A percentile compares a stretch with the other conserved stretches of the same genome.
Evolutionary conservation across 2,329 filamentous ascomycete species (phyloP).

Genomic region (Phaeosphaeriaceae sp.): DNA sequence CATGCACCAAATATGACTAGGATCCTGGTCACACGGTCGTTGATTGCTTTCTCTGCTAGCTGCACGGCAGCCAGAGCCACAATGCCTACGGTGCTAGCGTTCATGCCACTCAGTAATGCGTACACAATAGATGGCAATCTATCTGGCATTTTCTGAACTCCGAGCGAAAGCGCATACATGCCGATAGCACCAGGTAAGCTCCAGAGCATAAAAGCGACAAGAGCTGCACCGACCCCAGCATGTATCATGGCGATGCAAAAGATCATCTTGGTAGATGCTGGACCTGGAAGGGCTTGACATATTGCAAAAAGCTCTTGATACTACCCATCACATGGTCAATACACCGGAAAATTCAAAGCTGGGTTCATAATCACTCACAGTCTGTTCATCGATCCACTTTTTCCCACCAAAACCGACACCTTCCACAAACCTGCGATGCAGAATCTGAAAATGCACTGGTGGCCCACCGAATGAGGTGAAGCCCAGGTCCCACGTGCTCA

Average conservation of each 20-base stretch:
- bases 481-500: conserved; percentile 63
- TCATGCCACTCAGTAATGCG: conserved; percentile 73
- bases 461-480: conserved; percentile 72
- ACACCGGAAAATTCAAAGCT: neutral
- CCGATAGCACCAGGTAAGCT: conserved; percentile 72
- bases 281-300: conserved; percentile 71
- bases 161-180: conserved; percentile 72
- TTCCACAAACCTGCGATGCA: conserved; percentile 67
- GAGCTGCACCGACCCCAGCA: conserved; percentile 63
- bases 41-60: conserved; percentile 71
- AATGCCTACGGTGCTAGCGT: conserved; percentile 74
- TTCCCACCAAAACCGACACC: conserved; percentile 54
- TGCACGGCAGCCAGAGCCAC: conserved; percentile 73
- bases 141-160: conserved; percentile 65
- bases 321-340: conserved; percentile 44
- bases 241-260: conserved; percentile 72
- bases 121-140: conserved; percentile 68
- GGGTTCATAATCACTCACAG: conserved; percentile 51
- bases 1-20: conserved; percentile 68
- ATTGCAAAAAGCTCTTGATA: conserved; percentile 76
- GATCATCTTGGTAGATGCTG: conserved; percentile 73
- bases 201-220: conserved; percentile 69
- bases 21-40: conserved; percentile 66
- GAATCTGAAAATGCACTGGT: conserved; percentile 72
- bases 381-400: conserved; percentile 72